These are phyloP conservation scores for Suaeda aralocaspica DNA, from an alignment of 148 eudicot species.

Conservation along the genomic window DNA sequence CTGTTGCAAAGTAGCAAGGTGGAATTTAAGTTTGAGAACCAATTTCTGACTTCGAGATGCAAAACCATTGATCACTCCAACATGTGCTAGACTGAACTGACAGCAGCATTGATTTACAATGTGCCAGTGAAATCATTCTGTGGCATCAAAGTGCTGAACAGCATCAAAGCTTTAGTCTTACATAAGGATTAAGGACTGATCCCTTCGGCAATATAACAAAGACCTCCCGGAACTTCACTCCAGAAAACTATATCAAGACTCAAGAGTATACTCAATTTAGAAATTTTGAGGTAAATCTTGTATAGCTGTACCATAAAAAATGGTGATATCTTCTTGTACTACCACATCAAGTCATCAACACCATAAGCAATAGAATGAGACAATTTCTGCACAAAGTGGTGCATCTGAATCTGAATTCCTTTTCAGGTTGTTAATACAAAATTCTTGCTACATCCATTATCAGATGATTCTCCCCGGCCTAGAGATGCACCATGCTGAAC, in stretches of 20 bases:
- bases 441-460: constrained; percentile 1
- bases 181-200: not conserved
- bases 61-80: not conserved
- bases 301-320: not conserved
- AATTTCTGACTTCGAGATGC: not conserved
- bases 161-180: not conserved
- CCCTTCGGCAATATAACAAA: not conserved
- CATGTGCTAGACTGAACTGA: not conserved
- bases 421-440: constrained; percentile 2
- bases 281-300: not conserved
- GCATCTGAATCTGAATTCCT: not conserved
- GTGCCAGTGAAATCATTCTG: not conserved
- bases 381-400: not conserved
- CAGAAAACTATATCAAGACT: not conserved
- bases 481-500: constrained; percentile 6
- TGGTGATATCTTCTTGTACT: constrained; percentile 2
- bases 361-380: not conserved
- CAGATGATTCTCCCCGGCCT: not conserved
- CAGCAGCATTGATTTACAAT: not conserved
- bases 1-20: not conserved
- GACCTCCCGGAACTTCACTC: not conserved
- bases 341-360: not conserved
- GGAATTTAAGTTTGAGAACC: not conserved
- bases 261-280: not conserved
- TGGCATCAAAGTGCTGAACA: not conserved